Conservation (phyloP, 169 alveolate genomes). For the Plasmodium adleri region DNA sequence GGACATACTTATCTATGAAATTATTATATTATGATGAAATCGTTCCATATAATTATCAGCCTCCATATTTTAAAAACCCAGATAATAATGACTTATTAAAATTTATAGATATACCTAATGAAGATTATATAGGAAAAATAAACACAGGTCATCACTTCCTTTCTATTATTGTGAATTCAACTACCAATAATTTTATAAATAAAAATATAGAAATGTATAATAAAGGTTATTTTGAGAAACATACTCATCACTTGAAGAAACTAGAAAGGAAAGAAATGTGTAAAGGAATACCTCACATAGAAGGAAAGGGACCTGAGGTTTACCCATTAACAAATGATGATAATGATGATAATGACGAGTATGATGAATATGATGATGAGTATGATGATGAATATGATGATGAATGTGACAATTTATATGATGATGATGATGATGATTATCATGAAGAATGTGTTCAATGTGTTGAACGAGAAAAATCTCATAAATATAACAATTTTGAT, state of each 20-base stretch:
- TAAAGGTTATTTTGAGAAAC: too few species aligned
- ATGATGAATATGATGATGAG: neutral
- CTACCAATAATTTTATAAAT: slow-evolving; percentile 44
- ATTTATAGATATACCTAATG: slow-evolving; percentile 77
- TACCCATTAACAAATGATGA: neutral
- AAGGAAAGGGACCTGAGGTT: neutral
- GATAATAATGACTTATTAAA: slow-evolving; percentile 77
- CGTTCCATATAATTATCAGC: slow-evolving; percentile 87
- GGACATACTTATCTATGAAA: slow-evolving; percentile 86
- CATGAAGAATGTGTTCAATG: too few species aligned
- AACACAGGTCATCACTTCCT: slow-evolving; percentile 80
- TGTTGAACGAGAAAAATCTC: too few species aligned
- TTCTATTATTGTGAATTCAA: slow-evolving; percentile 79
- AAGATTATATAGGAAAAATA: slow-evolving; percentile 83
- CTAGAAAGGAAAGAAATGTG: too few species aligned
- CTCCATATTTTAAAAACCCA: slow-evolving; percentile 87
- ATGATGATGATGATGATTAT: slow-evolving; percentile 2
- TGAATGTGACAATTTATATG: neutral
- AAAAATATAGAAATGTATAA: neutral
- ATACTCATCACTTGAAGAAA: too few species aligned
- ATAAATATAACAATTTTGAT: neutral
- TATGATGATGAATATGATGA: neutral
- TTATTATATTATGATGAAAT: slow-evolving; percentile 87
- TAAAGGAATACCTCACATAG: too few species aligned
- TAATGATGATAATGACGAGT: neutral